These are phyloP conservation scores for Penicillium glabrum DNA, from an alignment of 2,329 filamentous ascomycete genomes.

Conservation along the genomic window DNA sequence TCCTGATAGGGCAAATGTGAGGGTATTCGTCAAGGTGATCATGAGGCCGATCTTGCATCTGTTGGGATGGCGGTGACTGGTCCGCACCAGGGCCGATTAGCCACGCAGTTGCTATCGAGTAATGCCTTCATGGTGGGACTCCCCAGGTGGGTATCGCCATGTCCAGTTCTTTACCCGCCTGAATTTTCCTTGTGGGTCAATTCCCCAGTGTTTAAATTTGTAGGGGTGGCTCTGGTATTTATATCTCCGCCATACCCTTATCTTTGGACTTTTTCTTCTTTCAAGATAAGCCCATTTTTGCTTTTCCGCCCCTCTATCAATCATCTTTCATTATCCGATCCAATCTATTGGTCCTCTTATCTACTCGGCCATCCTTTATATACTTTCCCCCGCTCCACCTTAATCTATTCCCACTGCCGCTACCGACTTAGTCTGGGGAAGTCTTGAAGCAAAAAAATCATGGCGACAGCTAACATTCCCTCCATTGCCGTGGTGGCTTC, in stretches of 20 bases:
- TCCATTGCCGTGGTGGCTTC: constrained; percentile 77
- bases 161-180: neutral
- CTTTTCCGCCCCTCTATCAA: constrained; percentile 9
- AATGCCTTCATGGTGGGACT: constrained; percentile 11
- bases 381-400: constrained; percentile 4
- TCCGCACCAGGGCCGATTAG: constrained; percentile 2
- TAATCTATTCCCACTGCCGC: neutral
- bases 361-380: constrained; percentile 5
- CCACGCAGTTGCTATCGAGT: constrained; percentile 17
- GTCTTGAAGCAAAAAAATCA: constrained; percentile 8
- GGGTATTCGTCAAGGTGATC: constrained; percentile 18
- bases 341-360: constrained; percentile 7
- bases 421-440: neutral
- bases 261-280: constrained; percentile 3
- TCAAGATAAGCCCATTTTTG: constrained; percentile 11
- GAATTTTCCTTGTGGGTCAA: constrained; percentile 6
- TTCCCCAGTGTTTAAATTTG: neutral
- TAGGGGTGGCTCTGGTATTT: constrained; percentile 11
- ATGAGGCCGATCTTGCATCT: neutral
- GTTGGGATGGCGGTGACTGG: constrained; percentile 2
- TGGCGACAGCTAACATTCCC: constrained; percentile 30
- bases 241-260: constrained; percentile 11
- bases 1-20: constrained; percentile 24
- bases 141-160: constrained; percentile 10
- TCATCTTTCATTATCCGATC: constrained; percentile 1